Percentiles rank a stretch among this genome's conserved stretches.
These are phyloP conservation scores for Citeromyces matritensis DNA, from an alignment of 805 yeast genomes.

Conservation along the genomic window DNA sequence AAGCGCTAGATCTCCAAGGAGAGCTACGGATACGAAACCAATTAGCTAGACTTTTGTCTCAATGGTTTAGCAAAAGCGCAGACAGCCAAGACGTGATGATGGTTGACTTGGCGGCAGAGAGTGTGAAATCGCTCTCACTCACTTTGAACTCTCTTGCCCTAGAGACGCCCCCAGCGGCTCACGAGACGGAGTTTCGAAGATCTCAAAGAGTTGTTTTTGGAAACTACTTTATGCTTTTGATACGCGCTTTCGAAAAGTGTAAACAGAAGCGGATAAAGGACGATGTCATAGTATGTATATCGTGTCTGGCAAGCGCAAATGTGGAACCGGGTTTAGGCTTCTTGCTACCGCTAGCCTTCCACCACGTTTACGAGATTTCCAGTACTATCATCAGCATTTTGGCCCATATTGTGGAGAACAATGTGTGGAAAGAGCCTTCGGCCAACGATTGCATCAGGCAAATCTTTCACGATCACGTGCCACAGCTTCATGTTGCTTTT, in stretches of 20 bases:
- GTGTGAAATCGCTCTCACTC: slow-evolving; percentile 40
- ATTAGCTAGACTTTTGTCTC: slow-evolving; percentile 15
- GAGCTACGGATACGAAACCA: slow-evolving; percentile 7
- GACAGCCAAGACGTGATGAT: too few species aligned
- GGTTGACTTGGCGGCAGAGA: slow-evolving; percentile 48
- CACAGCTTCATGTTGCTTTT: slow-evolving; percentile 31
- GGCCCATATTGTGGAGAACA: slow-evolving; percentile 37
- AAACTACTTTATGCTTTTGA: slow-evolving; percentile 50
- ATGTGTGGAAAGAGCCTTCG: too few species aligned
- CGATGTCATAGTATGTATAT: slow-evolving; percentile 14
- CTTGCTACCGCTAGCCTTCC: slow-evolving; percentile 70
- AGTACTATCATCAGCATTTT: slow-evolving; percentile 68
- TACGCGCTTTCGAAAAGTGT: slow-evolving; percentile 32
- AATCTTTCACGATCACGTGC: slow-evolving; percentile 4
- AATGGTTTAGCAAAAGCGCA: slow-evolving; percentile 8
- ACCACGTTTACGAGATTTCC: slow-evolving; percentile 47
- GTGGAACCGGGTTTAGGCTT: slow-evolving; percentile 63
- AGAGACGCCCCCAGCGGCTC: slow-evolving; percentile 41
- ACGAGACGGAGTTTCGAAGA: slow-evolving; percentile 21
- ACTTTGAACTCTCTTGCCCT: slow-evolving; percentile 40
- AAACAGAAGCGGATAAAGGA: slow-evolving; percentile 3
- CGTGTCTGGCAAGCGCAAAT: slow-evolving; percentile 58
- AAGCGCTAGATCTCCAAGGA: slow-evolving; percentile 1
- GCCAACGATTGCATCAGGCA: too few species aligned
- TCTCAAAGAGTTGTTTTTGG: slow-evolving; percentile 39